Base-by-base conservation (phyloP, 805 yeast species). In the Wickerhamiella sergipiensis region DNA sequence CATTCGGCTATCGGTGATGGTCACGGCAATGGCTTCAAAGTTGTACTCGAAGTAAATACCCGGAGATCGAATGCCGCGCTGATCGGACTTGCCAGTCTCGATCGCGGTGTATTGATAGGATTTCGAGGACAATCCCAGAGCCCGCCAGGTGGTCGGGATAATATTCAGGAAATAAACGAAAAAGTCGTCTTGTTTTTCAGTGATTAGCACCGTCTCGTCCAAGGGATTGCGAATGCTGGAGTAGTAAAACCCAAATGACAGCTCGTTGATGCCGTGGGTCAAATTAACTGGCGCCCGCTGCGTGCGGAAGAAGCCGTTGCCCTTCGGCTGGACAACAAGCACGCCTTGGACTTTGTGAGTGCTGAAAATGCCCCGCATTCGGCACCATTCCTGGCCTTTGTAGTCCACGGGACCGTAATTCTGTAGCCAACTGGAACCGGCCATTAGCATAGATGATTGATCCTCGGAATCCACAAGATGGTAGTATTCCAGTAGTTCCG, bases 191-290 rank as follows among this genome's bases (percentile, higher is more conserved):
- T 75, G 71, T 36, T 47, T 49, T 0, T 71, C 69, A 1, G 87
- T 74, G 19, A 66, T 51, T 57, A 81, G 77, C 0, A 79, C 83
- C 0, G 90, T 81, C 46, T 72, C 73, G 64, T 92, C 97, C 55
- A 92, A 73, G n/a, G 96, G 95, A 62, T 90, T 90, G 58, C 82
- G 75, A 55, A 89, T 73, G 58, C 77, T 83, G 2, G 98, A 97
- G 61, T 79, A 88, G 65, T 83, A 88, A 38, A 79, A 85, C 13
- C 98, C 98, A 67, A 81, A 90, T 10, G 97, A 87, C 55, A 88
- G 78, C 65, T 90, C 97, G 53, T 78, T 77, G 53, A 92, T 81
- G 5, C 79, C 78, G 66, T 92, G 98, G 0, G 95, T 76, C 63
- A 90, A 83, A 61, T 90, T 85, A 52, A 85, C 67, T 21, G 73